Evolutionary conservation across 2,329 filamentous ascomycete genomes (phyloP).

Genomic region (Chlorencoelia australis): DNA sequence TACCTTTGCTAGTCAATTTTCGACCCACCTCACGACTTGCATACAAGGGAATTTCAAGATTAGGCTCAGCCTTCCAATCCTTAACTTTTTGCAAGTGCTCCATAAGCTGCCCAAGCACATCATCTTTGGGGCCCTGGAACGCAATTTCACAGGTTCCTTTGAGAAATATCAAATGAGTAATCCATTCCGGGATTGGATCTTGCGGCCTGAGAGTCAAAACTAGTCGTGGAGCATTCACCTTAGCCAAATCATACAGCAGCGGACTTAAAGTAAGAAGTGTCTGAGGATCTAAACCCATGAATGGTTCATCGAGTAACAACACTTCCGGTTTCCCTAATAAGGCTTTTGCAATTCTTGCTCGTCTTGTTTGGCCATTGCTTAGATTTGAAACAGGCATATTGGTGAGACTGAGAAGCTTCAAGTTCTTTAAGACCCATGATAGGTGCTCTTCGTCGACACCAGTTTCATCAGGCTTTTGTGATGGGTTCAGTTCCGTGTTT

Average conservation of each 20-base stretch:
- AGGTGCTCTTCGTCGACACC: slow-evolving; percentile 42
- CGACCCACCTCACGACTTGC: slow-evolving; percentile 23
- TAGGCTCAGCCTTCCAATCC: slow-evolving; percentile 3
- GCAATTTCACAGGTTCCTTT: slow-evolving; percentile 56
- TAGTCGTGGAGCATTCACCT: slow-evolving; percentile 57
- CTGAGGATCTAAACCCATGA: slow-evolving; percentile 88
- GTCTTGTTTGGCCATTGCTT: slow-evolving; percentile 84
- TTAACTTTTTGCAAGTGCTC: slow-evolving; percentile 33
- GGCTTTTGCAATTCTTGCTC: slow-evolving; percentile 81
- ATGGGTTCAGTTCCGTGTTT: slow-evolving; percentile 73
- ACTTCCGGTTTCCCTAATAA: slow-evolving; percentile 71
- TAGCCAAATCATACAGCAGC: slow-evolving; percentile 59
- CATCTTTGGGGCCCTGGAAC: slow-evolving; percentile 53
- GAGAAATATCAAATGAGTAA: slow-evolving; percentile 72
- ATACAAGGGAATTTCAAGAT: slow-evolving; percentile 14
- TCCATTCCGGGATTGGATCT: slow-evolving; percentile 81
- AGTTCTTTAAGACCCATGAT: slow-evolving; percentile 53
- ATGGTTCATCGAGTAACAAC: slow-evolving; percentile 82
- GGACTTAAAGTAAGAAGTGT: slow-evolving; percentile 63
- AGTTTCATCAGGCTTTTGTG: slow-evolving; percentile 40
- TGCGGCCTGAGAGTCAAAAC: slow-evolving; percentile 74
- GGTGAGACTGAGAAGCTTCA: slow-evolving; percentile 59
- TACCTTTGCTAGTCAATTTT: slow-evolving; percentile 20
- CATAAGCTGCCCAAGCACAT: slow-evolving; percentile 46
- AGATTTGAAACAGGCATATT: slow-evolving; percentile 79